A percentile compares a stretch with the other conserved stretches of the same genome.
phyloP scores from a whole-genome alignment of 2,329 filamentous ascomycete genomes.

The Trichoderma atroviride region DNA sequence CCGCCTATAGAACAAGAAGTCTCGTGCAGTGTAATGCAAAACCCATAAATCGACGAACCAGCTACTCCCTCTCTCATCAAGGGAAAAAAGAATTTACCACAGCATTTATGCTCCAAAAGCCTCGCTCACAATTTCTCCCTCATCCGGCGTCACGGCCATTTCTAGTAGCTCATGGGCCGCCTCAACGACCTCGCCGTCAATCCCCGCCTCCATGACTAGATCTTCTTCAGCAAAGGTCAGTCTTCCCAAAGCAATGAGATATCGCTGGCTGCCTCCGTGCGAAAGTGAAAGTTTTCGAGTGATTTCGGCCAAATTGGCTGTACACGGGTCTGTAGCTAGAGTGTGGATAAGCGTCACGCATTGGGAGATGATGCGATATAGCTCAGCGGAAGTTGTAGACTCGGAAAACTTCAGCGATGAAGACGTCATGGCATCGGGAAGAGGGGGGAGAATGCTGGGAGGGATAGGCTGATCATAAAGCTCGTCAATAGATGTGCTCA shows the following conservation, averaged over 20 bases:
- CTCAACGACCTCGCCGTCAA: constrained; percentile 77
- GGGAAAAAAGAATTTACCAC: background rate
- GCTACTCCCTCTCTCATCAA: background rate
- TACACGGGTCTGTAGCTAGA: constrained; percentile 53
- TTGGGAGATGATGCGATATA: constrained; percentile 53
- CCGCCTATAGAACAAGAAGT: background rate
- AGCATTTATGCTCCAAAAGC: constrained; percentile 43
- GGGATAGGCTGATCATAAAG: constrained; percentile 63
- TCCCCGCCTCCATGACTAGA: constrained; percentile 72
- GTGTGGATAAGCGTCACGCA: constrained; percentile 55
- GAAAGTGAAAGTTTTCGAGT: constrained; percentile 70
- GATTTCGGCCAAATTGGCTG: constrained; percentile 59
- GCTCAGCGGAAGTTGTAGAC: constrained; percentile 32
- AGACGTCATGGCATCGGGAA: constrained; percentile 23
- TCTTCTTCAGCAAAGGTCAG: constrained; percentile 84
- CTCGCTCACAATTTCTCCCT: constrained; percentile 50
- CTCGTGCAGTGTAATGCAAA: background rate
- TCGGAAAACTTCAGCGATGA: constrained; percentile 26
- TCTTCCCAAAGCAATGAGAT: constrained; percentile 76
- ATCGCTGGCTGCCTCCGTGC: constrained; percentile 76
- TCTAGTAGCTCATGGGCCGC: constrained; percentile 83
- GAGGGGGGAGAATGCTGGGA: constrained; percentile 43
- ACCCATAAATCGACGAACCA: background rate
- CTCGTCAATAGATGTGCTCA: constrained; percentile 68
- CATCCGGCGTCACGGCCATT: constrained; percentile 75